Evolutionary conservation across 441 rosid genomes (phyloP).

Genomic region (Mallotus repandus): DNA sequence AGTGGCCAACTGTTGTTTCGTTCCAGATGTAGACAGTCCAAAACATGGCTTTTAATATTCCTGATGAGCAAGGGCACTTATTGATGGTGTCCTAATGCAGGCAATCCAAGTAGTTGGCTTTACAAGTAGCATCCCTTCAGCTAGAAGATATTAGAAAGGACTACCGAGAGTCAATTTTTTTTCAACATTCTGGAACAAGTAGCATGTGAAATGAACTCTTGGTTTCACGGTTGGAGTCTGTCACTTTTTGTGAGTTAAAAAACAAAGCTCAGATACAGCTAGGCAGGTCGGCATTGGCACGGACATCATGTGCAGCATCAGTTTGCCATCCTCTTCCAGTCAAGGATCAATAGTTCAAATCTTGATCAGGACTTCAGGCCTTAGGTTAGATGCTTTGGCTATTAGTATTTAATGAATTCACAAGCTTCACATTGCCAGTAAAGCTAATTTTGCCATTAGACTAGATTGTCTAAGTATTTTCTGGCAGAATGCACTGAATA

Average conservation of each 20-base stretch:
- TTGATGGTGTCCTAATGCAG: neutral
- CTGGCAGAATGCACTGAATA: too few species aligned
- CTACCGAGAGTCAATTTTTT: neutral
- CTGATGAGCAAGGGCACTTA: neutral
- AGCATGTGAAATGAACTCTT: neutral
- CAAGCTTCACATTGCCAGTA: slow-evolving; percentile 10
- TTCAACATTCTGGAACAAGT: slow-evolving; percentile 5
- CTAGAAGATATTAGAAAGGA: neutral
- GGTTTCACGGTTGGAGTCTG: neutral
- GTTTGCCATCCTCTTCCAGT: neutral
- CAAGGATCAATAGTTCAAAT: neutral
- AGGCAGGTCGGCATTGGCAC: neutral
- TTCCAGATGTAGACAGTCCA: too few species aligned
- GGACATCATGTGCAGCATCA: neutral
- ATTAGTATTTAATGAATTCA: neutral
- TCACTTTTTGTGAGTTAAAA: neutral
- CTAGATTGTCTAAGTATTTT: too few species aligned
- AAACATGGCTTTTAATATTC: neutral
- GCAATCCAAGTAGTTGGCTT: neutral
- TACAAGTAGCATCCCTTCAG: neutral
- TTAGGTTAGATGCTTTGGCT: neutral
- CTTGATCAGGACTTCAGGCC: neutral
- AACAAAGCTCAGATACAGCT: too few species aligned
- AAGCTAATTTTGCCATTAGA: too few species aligned
- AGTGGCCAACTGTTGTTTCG: too few species aligned